Conservation (phyloP, 2,329 filamentous ascomycete species). For the Penicillium polonicum region DNA sequence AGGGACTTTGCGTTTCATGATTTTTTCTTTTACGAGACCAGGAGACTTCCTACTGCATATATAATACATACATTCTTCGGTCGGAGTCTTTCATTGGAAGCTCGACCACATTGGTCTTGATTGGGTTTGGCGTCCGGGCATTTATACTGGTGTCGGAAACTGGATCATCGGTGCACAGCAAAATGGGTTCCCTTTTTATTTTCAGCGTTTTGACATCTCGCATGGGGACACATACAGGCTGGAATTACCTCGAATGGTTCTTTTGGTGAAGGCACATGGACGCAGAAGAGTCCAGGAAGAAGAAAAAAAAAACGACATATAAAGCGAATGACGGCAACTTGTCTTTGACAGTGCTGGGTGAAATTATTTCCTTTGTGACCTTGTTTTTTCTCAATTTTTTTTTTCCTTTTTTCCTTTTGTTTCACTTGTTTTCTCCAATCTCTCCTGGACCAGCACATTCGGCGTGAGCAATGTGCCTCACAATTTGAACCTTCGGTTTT, state of each 20-base stretch:
- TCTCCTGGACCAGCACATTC: slow-evolving; percentile 21
- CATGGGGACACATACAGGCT: slow-evolving; percentile 7
- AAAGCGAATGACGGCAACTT: slow-evolving; percentile 21
- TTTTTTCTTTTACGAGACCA: slow-evolving; percentile 38
- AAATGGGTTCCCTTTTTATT: slow-evolving; percentile 16
- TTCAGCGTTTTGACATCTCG: slow-evolving; percentile 9
- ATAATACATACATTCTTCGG: slow-evolving; percentile 31
- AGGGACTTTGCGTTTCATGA: slow-evolving; percentile 19
- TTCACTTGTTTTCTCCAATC: slow-evolving; percentile 17
- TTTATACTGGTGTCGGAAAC: slow-evolving; percentile 26
- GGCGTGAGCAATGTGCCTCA: slow-evolving; percentile 17
- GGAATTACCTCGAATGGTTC: slow-evolving; percentile 6
- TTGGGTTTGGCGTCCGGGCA: slow-evolving; percentile 39
- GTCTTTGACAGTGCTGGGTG: slow-evolving; percentile 15
- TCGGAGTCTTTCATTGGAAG: slow-evolving; percentile 22
- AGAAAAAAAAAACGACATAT: slow-evolving; percentile 16
- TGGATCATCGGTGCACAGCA: slow-evolving; percentile 25
- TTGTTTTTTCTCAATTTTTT: slow-evolving; percentile 39
- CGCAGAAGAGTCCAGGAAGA: slow-evolving; percentile 14
- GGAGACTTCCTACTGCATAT: slow-evolving; percentile 37
- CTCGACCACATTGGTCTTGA: slow-evolving; percentile 27
- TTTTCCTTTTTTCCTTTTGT: slow-evolving; percentile 28
- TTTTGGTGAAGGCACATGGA: slow-evolving; percentile 2
- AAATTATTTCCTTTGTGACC: slow-evolving; percentile 49
- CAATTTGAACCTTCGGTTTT: slow-evolving; percentile 29